A percentile compares a stretch with the other conserved stretches of the same genome.
Evolutionary conservation across 495 filamentous ascomycete species (phyloP).

Genomic region (Sporormia fimetaria): DNA sequence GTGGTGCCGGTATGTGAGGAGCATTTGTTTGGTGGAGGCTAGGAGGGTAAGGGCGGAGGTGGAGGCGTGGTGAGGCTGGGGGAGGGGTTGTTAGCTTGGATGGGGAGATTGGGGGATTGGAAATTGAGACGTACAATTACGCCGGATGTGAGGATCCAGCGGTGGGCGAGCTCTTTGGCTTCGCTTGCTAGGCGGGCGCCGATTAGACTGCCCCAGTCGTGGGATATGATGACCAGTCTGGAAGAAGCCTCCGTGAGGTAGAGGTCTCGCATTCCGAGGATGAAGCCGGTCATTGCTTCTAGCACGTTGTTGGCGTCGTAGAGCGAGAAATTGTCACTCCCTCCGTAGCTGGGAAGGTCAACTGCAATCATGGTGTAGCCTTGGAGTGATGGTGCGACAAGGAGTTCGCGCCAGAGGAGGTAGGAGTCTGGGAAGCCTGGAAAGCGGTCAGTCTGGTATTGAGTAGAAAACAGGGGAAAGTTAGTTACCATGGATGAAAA

Average conservation of each 20-base stretch:
- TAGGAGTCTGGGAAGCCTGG: constrained; percentile 46
- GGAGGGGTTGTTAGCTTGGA: background rate
- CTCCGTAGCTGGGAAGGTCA: constrained; percentile 47
- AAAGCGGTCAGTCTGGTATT: background rate
- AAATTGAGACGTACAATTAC: constrained; percentile 36
- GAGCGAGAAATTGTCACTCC: constrained; percentile 37
- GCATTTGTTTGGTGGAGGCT: constrained; percentile 37
- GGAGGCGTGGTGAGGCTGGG: constrained; percentile 16
- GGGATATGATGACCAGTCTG: constrained; percentile 39
- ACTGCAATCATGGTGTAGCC: constrained; percentile 38
- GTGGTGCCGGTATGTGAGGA: constrained; percentile 35
- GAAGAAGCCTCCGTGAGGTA: constrained; percentile 32
- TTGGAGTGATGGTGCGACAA: constrained; percentile 29
- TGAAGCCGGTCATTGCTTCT: constrained; percentile 41
- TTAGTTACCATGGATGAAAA: constrained; percentile 41
- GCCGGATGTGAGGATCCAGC: constrained; percentile 42
- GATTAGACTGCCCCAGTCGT: constrained; percentile 48
- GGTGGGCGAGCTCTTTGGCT: constrained; percentile 42
- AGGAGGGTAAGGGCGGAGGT: constrained; percentile 18
- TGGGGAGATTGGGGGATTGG: background rate
- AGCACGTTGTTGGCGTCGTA: constrained; percentile 42
- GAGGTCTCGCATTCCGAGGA: constrained; percentile 36
- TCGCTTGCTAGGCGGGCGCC: constrained; percentile 44
- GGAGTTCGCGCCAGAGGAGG: constrained; percentile 40
- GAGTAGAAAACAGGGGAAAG: background rate